A percentile compares a stretch with the other conserved stretches of the same genome.
phyloP scores from a whole-genome alignment of 805 yeast species.

The Wickerhamiella brachini region DNA sequence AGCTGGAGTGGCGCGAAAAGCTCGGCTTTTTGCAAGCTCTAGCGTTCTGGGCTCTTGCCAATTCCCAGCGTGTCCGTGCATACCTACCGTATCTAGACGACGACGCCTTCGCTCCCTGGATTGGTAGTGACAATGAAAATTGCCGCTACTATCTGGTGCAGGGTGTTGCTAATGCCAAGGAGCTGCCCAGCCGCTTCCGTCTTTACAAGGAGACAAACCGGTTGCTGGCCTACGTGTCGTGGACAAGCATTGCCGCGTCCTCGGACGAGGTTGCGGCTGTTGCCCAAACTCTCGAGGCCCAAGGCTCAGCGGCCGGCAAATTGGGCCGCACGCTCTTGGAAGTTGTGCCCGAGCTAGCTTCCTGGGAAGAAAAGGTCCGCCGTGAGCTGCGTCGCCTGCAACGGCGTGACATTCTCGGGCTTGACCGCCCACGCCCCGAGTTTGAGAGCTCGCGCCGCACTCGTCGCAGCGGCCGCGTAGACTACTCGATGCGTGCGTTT shows the following conservation, averaged over 20 bases:
- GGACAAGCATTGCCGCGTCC: conserved; percentile 24
- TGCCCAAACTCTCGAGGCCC: conserved; percentile 4
- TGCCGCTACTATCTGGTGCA: conserved; percentile 15
- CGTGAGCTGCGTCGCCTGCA: conserved; percentile 13
- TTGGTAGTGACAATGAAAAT: conserved; percentile 15
- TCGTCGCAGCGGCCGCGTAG: conserved; percentile 20
- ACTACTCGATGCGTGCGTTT: conserved; percentile 5
- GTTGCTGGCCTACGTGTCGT: conserved; percentile 19
- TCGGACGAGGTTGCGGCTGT: conserved; percentile 18
- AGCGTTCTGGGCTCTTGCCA: conserved; percentile 23
- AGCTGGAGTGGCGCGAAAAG: conserved; percentile 23
- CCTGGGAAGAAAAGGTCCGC: conserved; percentile 7
- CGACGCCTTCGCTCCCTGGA: conserved; percentile 14
- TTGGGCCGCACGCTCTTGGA: conserved; percentile 14
- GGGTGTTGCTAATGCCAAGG: conserved; percentile 15
- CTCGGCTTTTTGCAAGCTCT: conserved; percentile 23
- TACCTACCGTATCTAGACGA: conserved; percentile 12
- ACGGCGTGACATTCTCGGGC: conserved; percentile 5
- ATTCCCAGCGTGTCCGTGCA: conserved; percentile 20
- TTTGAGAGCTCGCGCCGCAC: conserved; percentile 14
- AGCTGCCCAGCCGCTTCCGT: conserved; percentile 21
- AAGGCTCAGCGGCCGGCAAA: conserved; percentile 4
- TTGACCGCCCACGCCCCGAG: conserved; percentile 12
- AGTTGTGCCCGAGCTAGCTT: conserved; percentile 13
- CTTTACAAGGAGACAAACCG: conserved; percentile 24